Evolutionary conservation across 805 yeast genomes (phyloP).

Genomic region (Saccharomycopsis sp.): DNA sequence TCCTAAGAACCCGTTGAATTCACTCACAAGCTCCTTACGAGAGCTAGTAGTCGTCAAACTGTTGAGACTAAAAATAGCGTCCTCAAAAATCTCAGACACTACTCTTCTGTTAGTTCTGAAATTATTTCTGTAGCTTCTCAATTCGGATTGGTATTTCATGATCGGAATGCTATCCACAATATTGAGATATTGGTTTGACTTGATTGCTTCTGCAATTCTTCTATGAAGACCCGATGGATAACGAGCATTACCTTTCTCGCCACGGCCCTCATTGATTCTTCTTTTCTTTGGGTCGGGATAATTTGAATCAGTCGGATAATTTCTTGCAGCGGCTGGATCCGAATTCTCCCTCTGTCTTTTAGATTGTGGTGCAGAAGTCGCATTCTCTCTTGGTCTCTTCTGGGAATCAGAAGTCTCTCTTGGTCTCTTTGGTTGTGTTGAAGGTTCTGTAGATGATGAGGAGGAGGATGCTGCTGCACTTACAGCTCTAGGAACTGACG

Average conservation of each 20-base stretch:
- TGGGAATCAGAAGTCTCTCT: not conserved
- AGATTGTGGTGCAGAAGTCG: too few species aligned
- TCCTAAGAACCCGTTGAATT: not conserved
- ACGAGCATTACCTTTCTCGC: not conserved
- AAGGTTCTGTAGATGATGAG: too few species aligned
- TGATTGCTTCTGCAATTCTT: not conserved
- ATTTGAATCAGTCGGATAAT: not conserved
- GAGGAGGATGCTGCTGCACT: too few species aligned
- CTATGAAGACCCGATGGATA: not conserved
- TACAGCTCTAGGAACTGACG: too few species aligned
- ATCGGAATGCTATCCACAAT: not conserved
- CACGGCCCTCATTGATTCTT: not conserved
- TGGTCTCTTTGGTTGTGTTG: not conserved
- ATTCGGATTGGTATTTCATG: not conserved
- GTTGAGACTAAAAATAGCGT: not conserved
- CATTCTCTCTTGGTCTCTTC: not conserved
- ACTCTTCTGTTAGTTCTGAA: not conserved
- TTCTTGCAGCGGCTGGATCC: not conserved
- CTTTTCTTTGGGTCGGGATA: not conserved
- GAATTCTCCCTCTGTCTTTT: not conserved
- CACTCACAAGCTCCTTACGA: not conserved
- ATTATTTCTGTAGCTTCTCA: constrained; percentile 1
- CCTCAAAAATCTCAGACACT: not conserved
- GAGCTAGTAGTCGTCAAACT: not conserved
- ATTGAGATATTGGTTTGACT: not conserved